These are phyloP conservation scores for Trypanosoma rangeli DNA, from an alignment of 208 protist species.

Conservation along the genomic window DNA sequence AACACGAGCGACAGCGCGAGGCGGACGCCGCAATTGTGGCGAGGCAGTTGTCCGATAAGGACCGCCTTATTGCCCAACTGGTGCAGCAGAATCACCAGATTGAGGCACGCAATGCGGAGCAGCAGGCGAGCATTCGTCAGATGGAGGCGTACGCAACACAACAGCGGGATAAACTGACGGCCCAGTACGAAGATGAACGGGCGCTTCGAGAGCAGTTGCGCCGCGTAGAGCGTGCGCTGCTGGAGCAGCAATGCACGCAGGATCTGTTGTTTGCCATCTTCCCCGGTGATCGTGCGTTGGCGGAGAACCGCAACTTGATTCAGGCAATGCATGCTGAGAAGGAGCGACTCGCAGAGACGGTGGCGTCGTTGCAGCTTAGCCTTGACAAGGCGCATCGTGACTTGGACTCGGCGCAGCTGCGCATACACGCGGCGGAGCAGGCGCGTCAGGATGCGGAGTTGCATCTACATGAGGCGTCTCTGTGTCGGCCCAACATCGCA, in stretches of 20 bases:
- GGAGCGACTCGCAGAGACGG: conserved; percentile 19
- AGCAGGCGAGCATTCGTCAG: conserved; percentile 5
- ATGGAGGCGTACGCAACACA: conserved; percentile 5
- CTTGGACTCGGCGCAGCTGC: conserved; percentile 11
- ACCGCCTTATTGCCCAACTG: conserved; percentile 21
- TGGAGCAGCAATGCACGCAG: conserved; percentile 47
- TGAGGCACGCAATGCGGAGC: conserved; percentile 1
- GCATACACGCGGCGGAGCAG: conserved; percentile 39
- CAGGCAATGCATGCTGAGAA: conserved; percentile 13
- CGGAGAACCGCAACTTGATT: conserved; percentile 32
- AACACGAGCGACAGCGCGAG: conserved; percentile 5
- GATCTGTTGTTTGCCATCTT: conserved; percentile 53
- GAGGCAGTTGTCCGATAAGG: conserved; percentile 14
- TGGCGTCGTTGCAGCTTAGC: conserved; percentile 13
- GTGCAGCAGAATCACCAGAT: conserved; percentile 15
- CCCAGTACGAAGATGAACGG: conserved; percentile 16
- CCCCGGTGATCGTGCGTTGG: conserved; percentile 50
- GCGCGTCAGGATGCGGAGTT: conserved; percentile 53
- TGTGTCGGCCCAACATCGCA: background rate
- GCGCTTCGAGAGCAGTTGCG: conserved; percentile 29
- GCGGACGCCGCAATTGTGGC: conserved; percentile 4
- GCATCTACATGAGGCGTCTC: conserved; percentile 23
- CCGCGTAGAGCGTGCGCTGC: conserved; percentile 31
- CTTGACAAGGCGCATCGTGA: conserved; percentile 8
- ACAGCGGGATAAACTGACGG: conserved; percentile 12